Base-by-base conservation (phyloP, 169 alveolate species). In the Plasmodium adleri region DNA sequence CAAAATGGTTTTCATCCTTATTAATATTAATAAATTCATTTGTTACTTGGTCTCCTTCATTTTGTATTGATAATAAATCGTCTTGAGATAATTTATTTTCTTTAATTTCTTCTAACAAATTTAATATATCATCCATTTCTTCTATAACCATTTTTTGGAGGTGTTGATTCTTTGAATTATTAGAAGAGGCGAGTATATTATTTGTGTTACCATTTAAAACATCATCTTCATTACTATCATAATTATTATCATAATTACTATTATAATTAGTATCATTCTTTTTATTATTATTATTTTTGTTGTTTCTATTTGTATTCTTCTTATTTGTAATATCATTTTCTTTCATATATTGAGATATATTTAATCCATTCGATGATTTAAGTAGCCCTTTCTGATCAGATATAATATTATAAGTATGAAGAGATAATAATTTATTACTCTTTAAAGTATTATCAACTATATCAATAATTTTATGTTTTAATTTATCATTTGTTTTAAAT, bases 91-190 rank as follows among this genome's bases (percentile, higher is more conserved):
- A 52, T 52, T 76, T 64, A 8, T 66, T 76, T 64, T 3, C 60
- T 43, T 76, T 66, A 50, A 64, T 64, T 26, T 45, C 32, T 26
- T 76, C 71, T 2, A 64, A 2, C 26, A 59, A 63, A 1, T 47
- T 49, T 49, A 74, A 10, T 39, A 26, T 60, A 59, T 74, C 64
- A 2, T 74, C 72, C 88, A 74, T 60, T 50, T 74, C 60, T 60
- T 58, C 63, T 39, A 60, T 17, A 3, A 39, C 72, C 7, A 39
- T 26, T 64, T n/a, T 59, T 63, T 60, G 43, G 15, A 60, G 64
- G 4, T 74, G 59, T 74, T 45, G 62, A 28, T 74, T 60, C 62
- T 74, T 43, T 6, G 26, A 10, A 12, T 45, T 32, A n/a, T 6
- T 3, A 17, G 45, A 32, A 32, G 45, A 32, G 8, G 6, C 66